Conservation (phyloP, 305 asterid genomes). For the Fraxinus velutina region DNA sequence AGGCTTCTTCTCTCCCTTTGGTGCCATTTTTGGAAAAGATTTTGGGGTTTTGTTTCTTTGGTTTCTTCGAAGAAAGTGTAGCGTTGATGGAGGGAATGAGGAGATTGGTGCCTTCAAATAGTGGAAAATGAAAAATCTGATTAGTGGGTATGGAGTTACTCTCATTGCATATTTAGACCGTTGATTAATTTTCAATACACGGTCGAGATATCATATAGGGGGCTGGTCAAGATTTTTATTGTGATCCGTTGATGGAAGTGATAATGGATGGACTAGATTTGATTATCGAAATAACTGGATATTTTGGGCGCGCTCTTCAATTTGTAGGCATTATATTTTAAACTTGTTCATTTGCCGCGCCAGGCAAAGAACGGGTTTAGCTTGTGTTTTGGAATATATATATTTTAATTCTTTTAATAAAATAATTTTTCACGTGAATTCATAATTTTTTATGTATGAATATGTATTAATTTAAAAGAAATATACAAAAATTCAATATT, state of each 20-base stretch:
- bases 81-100: neutral
- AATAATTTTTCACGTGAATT: no score
- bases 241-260: conserved; percentile 20
- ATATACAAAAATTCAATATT: neutral
- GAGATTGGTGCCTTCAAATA: conserved; percentile 16
- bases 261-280: conserved; percentile 19
- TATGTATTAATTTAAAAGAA: neutral
- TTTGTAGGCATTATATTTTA: neutral
- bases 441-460: no score
- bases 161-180: conserved; percentile 23
- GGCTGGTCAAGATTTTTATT: neutral
- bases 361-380: neutral
- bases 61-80: neutral
- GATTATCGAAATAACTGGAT: conserved; percentile 1
- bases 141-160: conserved; percentile 23
- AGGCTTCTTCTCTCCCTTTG: conserved; percentile 44
- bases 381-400: no score
- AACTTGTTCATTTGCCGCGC: neutral
- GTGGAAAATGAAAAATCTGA: neutral
- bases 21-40: conserved; percentile 29
- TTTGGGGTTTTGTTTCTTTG: neutral
- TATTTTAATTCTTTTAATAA: no score
- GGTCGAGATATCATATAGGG: neutral
- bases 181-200: conserved; percentile 7
- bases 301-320: neutral